Base-by-base conservation (phyloP, 192 early-diverging fungal genomes). In the Powellomyces hirtus region DNA sequence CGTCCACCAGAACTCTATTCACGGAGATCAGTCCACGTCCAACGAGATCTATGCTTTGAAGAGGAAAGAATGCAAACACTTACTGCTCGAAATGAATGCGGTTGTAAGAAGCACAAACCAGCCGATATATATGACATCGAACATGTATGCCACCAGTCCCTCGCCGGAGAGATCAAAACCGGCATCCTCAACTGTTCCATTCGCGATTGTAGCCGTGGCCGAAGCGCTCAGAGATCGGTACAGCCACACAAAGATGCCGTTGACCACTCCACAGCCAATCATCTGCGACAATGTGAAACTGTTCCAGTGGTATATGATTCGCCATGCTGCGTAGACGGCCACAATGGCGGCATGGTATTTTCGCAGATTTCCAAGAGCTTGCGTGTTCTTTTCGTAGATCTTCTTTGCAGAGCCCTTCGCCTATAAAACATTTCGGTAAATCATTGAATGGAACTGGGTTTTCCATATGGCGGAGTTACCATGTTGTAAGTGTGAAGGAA, bases 91-190 rank as follows among this genome's bases (percentile, higher is more conserved):
- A 26, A 84, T 70, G 38, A 87, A 77, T 22, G 85, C 85, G 26
- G 86, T 86, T 7, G 77, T 75, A 36, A 87, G 67, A 71, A 90
- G 89, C 35, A 89, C 88, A 59, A 88, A 84, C 90, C 90, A 92
- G 20, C 89, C 87, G 34, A 94, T 79, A 53, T 94, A 94, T 53
- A 94, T 89, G 50, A 91, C 85, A 60, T 94, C 92, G 71, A 92
- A 94, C 75, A 89, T 87, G 61, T 92, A 92, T 34, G 89, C 80
- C 4, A 81, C 75, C 35, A 86, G 44, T 0, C 85, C 85, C 16
- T 77, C 64, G 40, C 70, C 66, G 22, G 59, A 42, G 62, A 86
- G 64, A 74, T 86, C 85, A 1, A 74, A 70, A 35, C 85, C 85
- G 5, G 75, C 67, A 57, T 79, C 73, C 22, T 77, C 59, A 13